phyloP scores from a whole-genome alignment of 2,329 filamentous ascomycete species.

The Rasamsonia emersonii region DNA sequence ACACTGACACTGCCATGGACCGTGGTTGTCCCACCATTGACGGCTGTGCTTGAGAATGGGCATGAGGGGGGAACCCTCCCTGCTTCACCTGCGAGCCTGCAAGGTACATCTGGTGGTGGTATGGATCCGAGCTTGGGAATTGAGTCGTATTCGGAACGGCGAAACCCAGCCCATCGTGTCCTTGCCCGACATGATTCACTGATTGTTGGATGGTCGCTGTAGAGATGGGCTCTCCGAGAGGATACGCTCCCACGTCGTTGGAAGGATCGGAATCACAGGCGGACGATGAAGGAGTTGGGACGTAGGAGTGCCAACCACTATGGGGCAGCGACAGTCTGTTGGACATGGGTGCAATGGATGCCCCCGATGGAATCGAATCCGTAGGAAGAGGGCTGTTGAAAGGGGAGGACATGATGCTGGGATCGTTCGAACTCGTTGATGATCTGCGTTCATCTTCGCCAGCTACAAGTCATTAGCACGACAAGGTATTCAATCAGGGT shows the following conservation, averaged over 20 bases:
- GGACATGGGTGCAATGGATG: constrained; percentile 6
- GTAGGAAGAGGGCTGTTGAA: constrained; percentile 7
- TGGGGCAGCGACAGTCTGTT: constrained; percentile 8
- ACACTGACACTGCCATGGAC: background rate
- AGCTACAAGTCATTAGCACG: too few relatives aligned
- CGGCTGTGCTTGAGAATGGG: background rate
- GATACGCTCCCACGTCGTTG: too few relatives aligned
- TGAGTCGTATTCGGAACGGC: background rate
- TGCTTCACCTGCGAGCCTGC: background rate
- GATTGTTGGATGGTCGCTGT: too few relatives aligned
- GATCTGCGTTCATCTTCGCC: constrained; percentile 9
- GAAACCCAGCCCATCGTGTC: background rate
- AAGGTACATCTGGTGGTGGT: background rate
- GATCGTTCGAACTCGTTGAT: constrained; percentile 9
- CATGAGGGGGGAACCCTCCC: background rate
- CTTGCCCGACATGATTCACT: too few relatives aligned
- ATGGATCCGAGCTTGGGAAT: background rate
- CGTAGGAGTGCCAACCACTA: constrained; percentile 8
- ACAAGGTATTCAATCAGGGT: too few relatives aligned
- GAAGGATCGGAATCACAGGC: too few relatives aligned
- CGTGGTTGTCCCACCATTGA: background rate
- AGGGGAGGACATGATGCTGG: constrained; percentile 9
- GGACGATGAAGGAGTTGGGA: constrained; percentile 1
- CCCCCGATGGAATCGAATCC: constrained; percentile 4
- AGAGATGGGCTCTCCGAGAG: too few relatives aligned